Percentiles rank a stretch among this genome's conserved stretches.
Conservation (phyloP, 306 rosid species). For the Potentilla sterilis region DNA sequence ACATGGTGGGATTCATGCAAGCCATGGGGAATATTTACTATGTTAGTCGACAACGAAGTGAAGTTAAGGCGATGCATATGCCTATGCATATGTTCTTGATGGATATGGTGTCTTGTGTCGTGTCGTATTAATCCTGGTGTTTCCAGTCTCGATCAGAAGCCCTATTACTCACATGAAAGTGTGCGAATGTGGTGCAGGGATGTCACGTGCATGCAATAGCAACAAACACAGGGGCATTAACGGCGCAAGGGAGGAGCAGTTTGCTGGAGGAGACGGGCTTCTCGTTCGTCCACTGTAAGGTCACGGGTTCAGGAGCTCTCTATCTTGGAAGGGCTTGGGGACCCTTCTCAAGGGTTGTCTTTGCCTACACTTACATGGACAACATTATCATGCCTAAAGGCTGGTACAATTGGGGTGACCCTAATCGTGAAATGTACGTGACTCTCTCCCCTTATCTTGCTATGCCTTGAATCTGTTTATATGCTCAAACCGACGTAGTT, state of each 20-base stretch:
- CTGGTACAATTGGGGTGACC: constrained; percentile 99
- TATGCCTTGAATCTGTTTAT: not conserved
- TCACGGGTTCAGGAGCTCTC: constrained; percentile 95
- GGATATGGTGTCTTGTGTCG: not conserved
- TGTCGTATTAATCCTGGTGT: not conserved
- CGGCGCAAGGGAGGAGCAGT: constrained; percentile 90
- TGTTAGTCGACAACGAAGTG: not conserved
- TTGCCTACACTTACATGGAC: constrained; percentile 91
- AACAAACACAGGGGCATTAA: constrained; percentile 62
- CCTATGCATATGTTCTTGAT: not conserved
- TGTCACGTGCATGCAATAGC: constrained; percentile 98
- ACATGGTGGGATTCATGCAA: not conserved
- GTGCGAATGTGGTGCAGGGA: constrained; percentile 43
- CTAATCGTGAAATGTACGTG: constrained; percentile 76
- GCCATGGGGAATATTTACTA: not conserved
- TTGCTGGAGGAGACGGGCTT: constrained; percentile 87
- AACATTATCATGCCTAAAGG: constrained; percentile 93
- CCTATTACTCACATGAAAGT: not conserved
- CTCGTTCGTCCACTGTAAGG: constrained; percentile 92
- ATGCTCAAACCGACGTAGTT: not conserved
- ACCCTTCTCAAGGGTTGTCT: constrained; percentile 88
- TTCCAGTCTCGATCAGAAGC: constrained; percentile 2
- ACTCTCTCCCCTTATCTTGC: not conserved
- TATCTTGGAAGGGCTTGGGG: constrained; percentile 99
- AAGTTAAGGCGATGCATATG: not conserved